Evolutionary conservation across 2,329 filamentous ascomycete species (phyloP).

Genomic region (Phialemoniopsis sp.): DNA sequence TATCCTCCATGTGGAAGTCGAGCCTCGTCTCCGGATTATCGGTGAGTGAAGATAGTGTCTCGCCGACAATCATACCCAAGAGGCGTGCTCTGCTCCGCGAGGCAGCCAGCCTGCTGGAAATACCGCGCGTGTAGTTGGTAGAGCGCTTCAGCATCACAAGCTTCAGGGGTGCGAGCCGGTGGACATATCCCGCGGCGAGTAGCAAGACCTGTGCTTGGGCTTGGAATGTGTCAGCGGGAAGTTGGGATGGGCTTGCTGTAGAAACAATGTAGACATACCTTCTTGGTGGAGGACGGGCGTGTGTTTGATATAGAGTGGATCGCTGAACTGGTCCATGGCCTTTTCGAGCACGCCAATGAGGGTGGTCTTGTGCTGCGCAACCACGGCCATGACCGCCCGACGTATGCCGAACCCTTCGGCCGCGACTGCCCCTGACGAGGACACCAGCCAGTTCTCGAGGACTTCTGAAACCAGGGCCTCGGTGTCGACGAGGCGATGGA

Average conservation of each 20-base stretch:
- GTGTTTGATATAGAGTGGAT: conserved; percentile 83
- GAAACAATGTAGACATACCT: conserved; percentile 44
- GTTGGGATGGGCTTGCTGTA: no score
- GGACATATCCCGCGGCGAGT: conserved; percentile 71
- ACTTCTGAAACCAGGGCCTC: conserved; percentile 42
- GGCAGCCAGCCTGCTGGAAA: conserved; percentile 81
- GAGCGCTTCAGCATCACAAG: conserved; percentile 68
- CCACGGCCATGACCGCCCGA: conserved; percentile 57
- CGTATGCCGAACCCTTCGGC: conserved; percentile 63
- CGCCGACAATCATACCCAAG: conserved; percentile 84
- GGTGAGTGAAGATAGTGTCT: conserved; percentile 59
- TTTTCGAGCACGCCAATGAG: conserved; percentile 61
- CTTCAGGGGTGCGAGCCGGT: conserved; percentile 61
- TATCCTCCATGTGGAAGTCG: conserved; percentile 81
- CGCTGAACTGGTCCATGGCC: conserved; percentile 71
- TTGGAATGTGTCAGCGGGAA: conserved; percentile 26
- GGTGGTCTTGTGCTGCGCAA: conserved; percentile 46
- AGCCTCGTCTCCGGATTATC: conserved; percentile 69
- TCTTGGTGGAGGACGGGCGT: conserved; percentile 84
- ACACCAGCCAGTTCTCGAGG: conserved; percentile 52
- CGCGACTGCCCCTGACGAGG: conserved; percentile 59
- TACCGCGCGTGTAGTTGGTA: conserved; percentile 66
- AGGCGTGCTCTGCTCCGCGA: conserved; percentile 73
- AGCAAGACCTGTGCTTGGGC: conserved; percentile 77
- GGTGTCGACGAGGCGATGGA: conserved; percentile 45